Evolutionary conservation across 805 yeast genomes (phyloP), one percentile per base, ranked within the genome.

Genomic region (Nakazawaea siamensis): DNA sequence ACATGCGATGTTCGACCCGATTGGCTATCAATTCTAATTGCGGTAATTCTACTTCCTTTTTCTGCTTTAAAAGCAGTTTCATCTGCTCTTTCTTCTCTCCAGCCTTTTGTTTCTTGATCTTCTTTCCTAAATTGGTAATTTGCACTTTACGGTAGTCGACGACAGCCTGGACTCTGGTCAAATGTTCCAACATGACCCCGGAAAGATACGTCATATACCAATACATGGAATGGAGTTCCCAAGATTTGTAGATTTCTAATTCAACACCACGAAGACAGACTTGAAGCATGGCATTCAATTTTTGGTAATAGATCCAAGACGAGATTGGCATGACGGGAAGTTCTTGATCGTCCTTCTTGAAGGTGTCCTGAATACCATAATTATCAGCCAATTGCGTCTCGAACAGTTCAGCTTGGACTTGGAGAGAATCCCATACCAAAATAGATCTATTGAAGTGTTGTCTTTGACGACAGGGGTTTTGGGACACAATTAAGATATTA

Each of bases 391-490:
- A 37, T 5, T 60, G 63, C 12, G 65, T 43, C 50, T 86, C 97
- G 24, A 77, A 62, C 4, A 62, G 55, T 47, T 85, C 94, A 35
- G 81, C 67, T 27, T 68, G 68, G 8, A 82, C 92, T 49, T 90
- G 97, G 21, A 84, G 58, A 2, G 86, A 68, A 54, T 90, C 97
- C 81, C 90, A 84, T 3, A 68, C 44, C 30, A 68, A 47, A 37
- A 76, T 49, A 48, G 69, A 61, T 48, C 77, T 62, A 43, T 77
- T 60, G 47, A 80, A 58, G 42, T 80, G 72, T 51, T 85, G 95
- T 43, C 96, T 73, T 49, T 85, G 87, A 37, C 95, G 68, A 33
- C 94, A 75, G 24, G 86, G 76, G 48, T 90, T 90, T 52, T 78
- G 80, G 5, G 74, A 63, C 13, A 58, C 46, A 9, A 62, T 58